These are phyloP conservation scores for Kregervanrija delftensis DNA, from an alignment of 805 yeast genomes.

Conservation along the genomic window DNA sequence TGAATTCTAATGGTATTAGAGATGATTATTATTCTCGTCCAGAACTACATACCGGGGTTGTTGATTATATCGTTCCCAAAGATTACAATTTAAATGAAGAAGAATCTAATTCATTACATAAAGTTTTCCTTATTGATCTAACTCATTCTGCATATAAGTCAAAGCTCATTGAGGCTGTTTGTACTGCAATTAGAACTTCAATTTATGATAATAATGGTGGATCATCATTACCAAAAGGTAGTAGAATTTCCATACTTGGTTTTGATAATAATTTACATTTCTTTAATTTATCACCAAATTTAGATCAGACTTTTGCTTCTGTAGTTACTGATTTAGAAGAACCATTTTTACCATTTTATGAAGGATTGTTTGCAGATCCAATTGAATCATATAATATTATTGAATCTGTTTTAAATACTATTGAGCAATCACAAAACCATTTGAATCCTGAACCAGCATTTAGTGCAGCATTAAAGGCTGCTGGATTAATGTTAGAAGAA, in stretches of 20 bases:
- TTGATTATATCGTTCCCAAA: slow-evolving; percentile 74
- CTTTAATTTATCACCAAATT: slow-evolving; percentile 54
- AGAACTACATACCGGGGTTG: slow-evolving; percentile 76
- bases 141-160: slow-evolving; percentile 60
- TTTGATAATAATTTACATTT: slow-evolving; percentile 70
- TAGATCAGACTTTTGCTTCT: slow-evolving; percentile 50
- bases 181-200: slow-evolving; percentile 38
- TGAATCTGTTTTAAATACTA: slow-evolving; percentile 56
- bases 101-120: slow-evolving; percentile 5
- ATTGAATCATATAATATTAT: slow-evolving; percentile 55
- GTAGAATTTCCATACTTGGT: slow-evolving; percentile 64
- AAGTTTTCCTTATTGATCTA: slow-evolving; percentile 62
- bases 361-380: slow-evolving; percentile 79
- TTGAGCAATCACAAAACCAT: slow-evolving; percentile 43
- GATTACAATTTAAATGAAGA: slow-evolving; percentile 48
- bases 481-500: slow-evolving; percentile 49
- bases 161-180: slow-evolving; percentile 28
- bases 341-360: slow-evolving; percentile 73
- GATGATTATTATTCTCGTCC: slow-evolving; percentile 60
- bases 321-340: slow-evolving; percentile 67
- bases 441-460: slow-evolving; percentile 56
- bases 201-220: slow-evolving; percentile 36
- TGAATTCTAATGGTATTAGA: slow-evolving; percentile 56
- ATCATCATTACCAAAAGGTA: slow-evolving; percentile 30
- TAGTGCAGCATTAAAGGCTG: slow-evolving; percentile 73